These are phyloP conservation scores for Talaromyces wortmannii DNA, from an alignment of 495 filamentous ascomycete species.

Conservation along the genomic window DNA sequence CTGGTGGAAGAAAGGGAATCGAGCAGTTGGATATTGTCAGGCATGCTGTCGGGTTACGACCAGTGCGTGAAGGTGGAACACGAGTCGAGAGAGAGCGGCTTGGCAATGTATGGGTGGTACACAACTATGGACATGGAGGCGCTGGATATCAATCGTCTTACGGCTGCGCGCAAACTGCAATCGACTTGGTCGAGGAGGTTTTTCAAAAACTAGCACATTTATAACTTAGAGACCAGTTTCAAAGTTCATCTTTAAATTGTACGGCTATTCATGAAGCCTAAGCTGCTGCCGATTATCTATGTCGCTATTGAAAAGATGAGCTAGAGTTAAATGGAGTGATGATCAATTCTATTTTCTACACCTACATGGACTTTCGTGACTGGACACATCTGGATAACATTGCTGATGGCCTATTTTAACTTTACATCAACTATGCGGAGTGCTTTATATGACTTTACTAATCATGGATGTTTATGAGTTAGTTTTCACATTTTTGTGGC, in stretches of 20 bases:
- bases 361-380: too few relatives aligned
- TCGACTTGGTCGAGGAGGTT: slow-evolving; percentile 63
- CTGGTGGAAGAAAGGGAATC: slow-evolving; percentile 62
- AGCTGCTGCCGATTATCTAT: background rate
- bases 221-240: background rate
- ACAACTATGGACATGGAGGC: slow-evolving; percentile 95
- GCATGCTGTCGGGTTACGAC: slow-evolving; percentile 83
- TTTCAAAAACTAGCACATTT: slow-evolving; percentile 13
- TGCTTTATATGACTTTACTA: background rate
- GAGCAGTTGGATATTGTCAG: slow-evolving; percentile 80
- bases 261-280: too few relatives aligned
- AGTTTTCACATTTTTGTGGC: background rate
- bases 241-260: too few relatives aligned
- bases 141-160: slow-evolving; percentile 89
- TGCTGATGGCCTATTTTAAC: too few relatives aligned
- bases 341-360: background rate
- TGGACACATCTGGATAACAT: too few relatives aligned
- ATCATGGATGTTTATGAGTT: background rate
- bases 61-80: slow-evolving; percentile 65
- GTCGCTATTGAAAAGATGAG: background rate
- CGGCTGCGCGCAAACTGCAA: slow-evolving; percentile 67
- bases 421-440: too few relatives aligned
- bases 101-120: slow-evolving; percentile 67
- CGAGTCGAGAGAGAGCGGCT: slow-evolving; percentile 79
- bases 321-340: background rate